Conservation (phyloP, 306 rosid genomes). For the Dicorynia guianensis region DNA sequence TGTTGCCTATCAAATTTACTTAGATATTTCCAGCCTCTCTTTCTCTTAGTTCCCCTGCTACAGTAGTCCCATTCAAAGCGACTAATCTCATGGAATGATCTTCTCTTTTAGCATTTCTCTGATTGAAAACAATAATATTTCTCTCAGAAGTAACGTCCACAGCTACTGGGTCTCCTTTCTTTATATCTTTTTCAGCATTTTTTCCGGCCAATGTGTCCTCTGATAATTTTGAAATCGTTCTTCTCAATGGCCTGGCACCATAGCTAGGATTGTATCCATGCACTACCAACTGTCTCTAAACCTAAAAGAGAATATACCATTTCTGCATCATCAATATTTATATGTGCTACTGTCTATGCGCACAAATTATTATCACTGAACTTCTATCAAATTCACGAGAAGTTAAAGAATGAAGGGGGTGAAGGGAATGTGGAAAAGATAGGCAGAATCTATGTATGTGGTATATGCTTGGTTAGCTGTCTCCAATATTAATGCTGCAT, state of each 20-base stretch:
- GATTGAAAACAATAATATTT: constrained; percentile 64
- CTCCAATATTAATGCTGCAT: no score
- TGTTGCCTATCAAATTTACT: constrained; percentile 35
- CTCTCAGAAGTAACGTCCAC: constrained; percentile 71
- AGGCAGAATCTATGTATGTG: no score
- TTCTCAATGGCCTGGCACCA: constrained; percentile 77
- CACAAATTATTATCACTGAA: no score
- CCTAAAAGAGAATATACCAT: no score
- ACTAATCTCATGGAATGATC: neutral
- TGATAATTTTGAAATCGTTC: constrained; percentile 75
- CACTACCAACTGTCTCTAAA: constrained; percentile 70
- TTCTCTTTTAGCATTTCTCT: constrained; percentile 24
- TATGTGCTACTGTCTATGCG: no score
- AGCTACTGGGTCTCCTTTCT: constrained; percentile 67
- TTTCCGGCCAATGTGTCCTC: constrained; percentile 86
- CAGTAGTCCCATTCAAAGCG: neutral
- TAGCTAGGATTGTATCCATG: constrained; percentile 70
- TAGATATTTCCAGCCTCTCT: neutral
- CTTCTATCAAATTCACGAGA: no score
- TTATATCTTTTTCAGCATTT: constrained; percentile 77
- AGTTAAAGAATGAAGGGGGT: no score
- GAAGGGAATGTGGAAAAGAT: no score
- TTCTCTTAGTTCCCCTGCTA: constrained; percentile 5
- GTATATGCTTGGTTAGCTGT: no score
- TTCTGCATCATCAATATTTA: no score